A percentile compares a stretch with the other conserved stretches of the same genome.
Evolutionary conservation across 805 yeast genomes (phyloP).

Genomic region (Ogataea henricii): DNA sequence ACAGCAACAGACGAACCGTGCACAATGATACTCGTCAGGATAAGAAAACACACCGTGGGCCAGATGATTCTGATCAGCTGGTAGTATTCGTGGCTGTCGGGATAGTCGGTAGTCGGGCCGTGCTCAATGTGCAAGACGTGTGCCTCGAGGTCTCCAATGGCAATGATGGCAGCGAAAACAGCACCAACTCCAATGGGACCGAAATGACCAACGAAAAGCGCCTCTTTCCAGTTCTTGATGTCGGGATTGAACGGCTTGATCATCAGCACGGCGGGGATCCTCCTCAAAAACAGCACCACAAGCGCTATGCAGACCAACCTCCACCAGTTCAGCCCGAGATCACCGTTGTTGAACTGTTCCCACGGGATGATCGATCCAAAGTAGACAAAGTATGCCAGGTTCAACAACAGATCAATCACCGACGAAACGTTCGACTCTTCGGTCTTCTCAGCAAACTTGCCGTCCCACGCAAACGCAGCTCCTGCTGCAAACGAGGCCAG

Average conservation of each 20-base stretch:
- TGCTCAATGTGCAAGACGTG: conserved; percentile 39
- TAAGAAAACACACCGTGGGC: conserved; percentile 56
- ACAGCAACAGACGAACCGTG: conserved; percentile 65
- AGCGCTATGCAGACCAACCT: conserved; percentile 52
- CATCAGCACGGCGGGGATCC: conserved; percentile 57
- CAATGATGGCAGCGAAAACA: conserved; percentile 38
- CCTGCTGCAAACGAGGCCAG: conserved; percentile 76
- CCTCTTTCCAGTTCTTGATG: conserved; percentile 65
- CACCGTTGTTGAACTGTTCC: conserved; percentile 53
- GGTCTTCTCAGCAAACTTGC: conserved; percentile 59
- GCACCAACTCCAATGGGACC: conserved; percentile 68
- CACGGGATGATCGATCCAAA: conserved; percentile 74
- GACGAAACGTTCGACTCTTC: conserved; percentile 65
- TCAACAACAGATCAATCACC: conserved; percentile 63
- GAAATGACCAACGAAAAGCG: conserved; percentile 70
- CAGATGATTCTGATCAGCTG: conserved; percentile 41
- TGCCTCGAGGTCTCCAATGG: conserved; percentile 37
- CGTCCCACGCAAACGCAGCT: conserved; percentile 74
- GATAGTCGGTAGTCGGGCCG: conserved; percentile 37
- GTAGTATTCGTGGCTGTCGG: conserved; percentile 29
- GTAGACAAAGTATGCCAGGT: conserved; percentile 67
- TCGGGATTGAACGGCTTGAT: conserved; percentile 62
- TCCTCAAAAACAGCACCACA: conserved; percentile 50
- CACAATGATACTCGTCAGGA: conserved; percentile 56
- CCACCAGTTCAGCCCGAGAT: conserved; percentile 53